These are phyloP conservation scores for Madurella mycetomatis DNA, from an alignment of 2,329 filamentous ascomycete genomes.

Conservation along the genomic window DNA sequence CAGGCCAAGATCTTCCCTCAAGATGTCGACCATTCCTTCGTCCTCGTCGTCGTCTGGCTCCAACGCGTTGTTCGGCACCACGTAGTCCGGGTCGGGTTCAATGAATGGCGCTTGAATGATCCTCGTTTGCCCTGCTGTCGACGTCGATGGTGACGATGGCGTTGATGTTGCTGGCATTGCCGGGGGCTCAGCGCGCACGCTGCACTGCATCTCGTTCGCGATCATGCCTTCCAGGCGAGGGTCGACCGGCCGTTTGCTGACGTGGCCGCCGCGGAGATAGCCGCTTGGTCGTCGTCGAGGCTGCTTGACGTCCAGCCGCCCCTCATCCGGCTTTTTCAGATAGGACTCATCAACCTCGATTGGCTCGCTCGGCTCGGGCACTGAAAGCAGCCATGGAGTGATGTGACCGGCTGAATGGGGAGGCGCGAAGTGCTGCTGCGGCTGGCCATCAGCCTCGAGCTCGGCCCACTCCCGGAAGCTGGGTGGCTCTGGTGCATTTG, in stretches of 20 bases:
- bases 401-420: not conserved
- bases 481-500: not conserved
- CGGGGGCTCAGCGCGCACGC: slow-evolving; percentile 12
- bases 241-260: slow-evolving; percentile 5
- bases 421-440: not conserved
- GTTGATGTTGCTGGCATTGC: slow-evolving; percentile 1
- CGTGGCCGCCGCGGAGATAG: not conserved
- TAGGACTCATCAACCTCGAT: slow-evolving; percentile 2
- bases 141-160: not conserved
- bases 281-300: slow-evolving; percentile 2
- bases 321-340: not conserved
- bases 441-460: slow-evolving; percentile 14
- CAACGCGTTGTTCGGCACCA: slow-evolving; percentile 8
- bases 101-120: slow-evolving; percentile 7
- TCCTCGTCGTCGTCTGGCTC: slow-evolving; percentile 24
- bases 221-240: slow-evolving; percentile 19
- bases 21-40: slow-evolving; percentile 2
- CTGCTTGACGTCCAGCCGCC: not conserved
- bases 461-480: slow-evolving; percentile 6
- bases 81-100: slow-evolving; percentile 17
- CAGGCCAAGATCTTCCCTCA: slow-evolving; percentile 12
- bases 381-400: not conserved
- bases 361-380: not conserved
- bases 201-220: slow-evolving; percentile 18
- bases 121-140: not conserved